Conservation (phyloP, 768 basidiomycete genomes). For the Chalciporus sphaerocephalus region DNA sequence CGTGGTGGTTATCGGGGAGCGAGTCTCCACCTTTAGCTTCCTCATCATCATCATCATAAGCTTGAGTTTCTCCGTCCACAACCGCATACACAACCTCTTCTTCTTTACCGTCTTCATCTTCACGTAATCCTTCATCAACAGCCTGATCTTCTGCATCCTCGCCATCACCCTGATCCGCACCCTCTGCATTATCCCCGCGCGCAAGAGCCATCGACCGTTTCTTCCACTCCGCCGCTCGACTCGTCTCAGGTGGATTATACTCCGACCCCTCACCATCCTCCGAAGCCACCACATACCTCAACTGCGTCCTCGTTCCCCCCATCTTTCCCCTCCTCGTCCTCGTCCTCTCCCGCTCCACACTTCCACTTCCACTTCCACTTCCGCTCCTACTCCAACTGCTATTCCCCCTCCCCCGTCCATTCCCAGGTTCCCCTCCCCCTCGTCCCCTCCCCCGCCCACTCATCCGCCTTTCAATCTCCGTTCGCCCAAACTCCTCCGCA, state of each 20-base stretch:
- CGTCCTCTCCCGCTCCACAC: neutral
- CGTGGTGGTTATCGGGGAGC: neutral
- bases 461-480: conserved; percentile 8
- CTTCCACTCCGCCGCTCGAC: conserved; percentile 26
- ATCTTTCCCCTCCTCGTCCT: neutral
- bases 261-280: conserved; percentile 16
- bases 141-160: neutral
- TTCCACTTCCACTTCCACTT: neutral
- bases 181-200: neutral
- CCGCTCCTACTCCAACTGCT: neutral
- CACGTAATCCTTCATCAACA: neutral
- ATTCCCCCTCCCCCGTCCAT: neutral
- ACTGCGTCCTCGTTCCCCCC: neutral
- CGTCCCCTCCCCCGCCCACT: neutral
- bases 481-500: conserved; percentile 29
- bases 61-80: conserved; percentile 3
- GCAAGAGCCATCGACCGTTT: conserved; percentile 2
- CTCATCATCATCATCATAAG: neutral
- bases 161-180: neutral
- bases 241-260: conserved; percentile 28
- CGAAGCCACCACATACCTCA: conserved; percentile 12
- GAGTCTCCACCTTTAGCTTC: neutral
- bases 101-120: neutral
- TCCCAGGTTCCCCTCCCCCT: neutral
- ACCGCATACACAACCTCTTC: neutral